Conservation (phyloP, 1,284 basidiomycete species). For the Apiotrichum akiyoshidainum region DNA sequence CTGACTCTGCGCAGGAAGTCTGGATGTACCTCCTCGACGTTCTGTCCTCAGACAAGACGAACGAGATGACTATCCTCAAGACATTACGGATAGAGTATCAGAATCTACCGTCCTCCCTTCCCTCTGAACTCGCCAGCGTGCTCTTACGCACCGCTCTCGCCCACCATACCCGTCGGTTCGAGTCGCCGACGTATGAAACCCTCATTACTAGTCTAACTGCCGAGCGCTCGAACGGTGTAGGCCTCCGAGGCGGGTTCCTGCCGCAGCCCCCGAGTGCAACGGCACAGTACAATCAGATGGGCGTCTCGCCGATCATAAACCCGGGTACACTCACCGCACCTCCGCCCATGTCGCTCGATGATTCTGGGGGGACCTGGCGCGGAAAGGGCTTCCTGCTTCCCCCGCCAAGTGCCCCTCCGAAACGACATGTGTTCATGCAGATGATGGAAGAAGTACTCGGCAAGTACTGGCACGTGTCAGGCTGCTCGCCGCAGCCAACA, state of each 20-base stretch:
- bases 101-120: constrained; percentile 30
- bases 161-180: constrained; percentile 47
- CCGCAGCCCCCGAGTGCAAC: too few relatives aligned
- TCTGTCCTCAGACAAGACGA: constrained; percentile 44
- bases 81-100: constrained; percentile 35
- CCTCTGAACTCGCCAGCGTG: constrained; percentile 31
- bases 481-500: constrained; percentile 8
- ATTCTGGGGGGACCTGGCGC: constrained; percentile 10
- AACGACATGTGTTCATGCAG: constrained; percentile 35
- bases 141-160: constrained; percentile 38
- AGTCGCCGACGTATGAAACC: constrained; percentile 46
- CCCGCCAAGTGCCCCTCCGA: constrained; percentile 35
- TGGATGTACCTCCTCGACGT: constrained; percentile 51
- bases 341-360: constrained; percentile 16
- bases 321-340: background rate
- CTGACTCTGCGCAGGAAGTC: constrained; percentile 35
- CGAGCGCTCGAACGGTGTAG: constrained; percentile 17
- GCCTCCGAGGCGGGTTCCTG: background rate
- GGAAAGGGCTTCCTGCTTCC: constrained; percentile 32
- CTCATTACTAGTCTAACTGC: constrained; percentile 44
- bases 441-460: constrained; percentile 45
- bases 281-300: background rate
- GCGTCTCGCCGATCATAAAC: background rate
- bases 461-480: constrained; percentile 38
- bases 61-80: constrained; percentile 43